A percentile compares a stretch with the other conserved stretches of the same genome.
These are phyloP conservation scores for Amniculicola lignicola DNA, from an alignment of 495 filamentous ascomycete species.

Conservation along the genomic window DNA sequence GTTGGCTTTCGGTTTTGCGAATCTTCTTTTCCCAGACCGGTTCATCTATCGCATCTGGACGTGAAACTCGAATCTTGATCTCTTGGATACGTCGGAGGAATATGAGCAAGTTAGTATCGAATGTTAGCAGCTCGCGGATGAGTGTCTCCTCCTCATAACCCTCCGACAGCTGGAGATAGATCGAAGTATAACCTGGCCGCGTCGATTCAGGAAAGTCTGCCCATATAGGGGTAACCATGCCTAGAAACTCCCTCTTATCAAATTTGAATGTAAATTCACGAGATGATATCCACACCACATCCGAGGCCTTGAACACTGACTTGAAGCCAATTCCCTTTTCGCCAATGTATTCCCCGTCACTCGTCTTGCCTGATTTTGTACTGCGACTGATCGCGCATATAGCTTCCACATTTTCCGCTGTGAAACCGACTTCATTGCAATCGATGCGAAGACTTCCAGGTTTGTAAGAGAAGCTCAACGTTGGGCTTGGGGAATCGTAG, in stretches of 20 bases:
- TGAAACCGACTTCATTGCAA: constrained; percentile 10
- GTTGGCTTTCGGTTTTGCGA: not conserved
- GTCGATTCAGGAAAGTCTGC: not conserved
- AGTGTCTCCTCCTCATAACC: not conserved
- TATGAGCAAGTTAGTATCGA: not conserved
- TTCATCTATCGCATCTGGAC: no score
- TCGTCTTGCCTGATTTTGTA: not conserved
- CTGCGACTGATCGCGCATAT: not conserved
- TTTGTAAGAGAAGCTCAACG: not conserved
- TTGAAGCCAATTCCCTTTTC: constrained; percentile 15
- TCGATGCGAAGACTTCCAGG: not conserved
- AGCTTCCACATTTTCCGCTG: not conserved
- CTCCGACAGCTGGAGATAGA: not conserved
- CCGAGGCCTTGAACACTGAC: constrained; percentile 1
- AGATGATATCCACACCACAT: constrained; percentile 1
- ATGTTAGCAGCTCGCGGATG: not conserved
- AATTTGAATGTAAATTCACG: constrained; percentile 1
- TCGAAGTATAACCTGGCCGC: not conserved
- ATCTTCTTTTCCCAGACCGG: not conserved
- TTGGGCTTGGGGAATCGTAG: not conserved
- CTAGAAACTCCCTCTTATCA: not conserved
- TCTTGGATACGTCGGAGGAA: not conserved
- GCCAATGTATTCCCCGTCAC: not conserved
- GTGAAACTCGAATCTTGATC: no score
- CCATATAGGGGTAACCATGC: constrained; percentile 1